Base-by-base conservation (phyloP, 495 filamentous ascomycete species). In the Hyaloscypha hepaticicola region DNA sequence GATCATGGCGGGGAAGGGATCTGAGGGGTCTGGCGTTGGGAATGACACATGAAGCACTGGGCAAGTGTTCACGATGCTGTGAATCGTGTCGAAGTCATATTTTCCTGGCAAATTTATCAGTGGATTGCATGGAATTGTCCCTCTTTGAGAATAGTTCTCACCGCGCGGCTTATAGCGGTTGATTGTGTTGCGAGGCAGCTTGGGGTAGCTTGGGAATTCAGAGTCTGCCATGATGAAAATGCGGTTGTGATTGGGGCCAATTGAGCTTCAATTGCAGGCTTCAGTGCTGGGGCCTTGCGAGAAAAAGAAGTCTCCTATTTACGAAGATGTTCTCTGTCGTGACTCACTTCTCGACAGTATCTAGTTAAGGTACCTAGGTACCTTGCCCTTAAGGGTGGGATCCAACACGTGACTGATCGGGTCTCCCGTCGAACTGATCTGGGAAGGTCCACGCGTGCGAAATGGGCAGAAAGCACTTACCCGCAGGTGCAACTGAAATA, bases 1-100 rank as follows among this genome's bases (percentile, higher is more conserved):
- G 0, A 97, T 80, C 66, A 89, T 86, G 58, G 84, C 80, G 5
- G 92, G 92, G 68, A 93, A 92, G 14, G 88, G 87, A 62, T 88
- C 85, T 0, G 82, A 79, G 7, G 78, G 78, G 24, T 82, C 77
- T 34, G 79, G 81, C 16, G 68, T 64, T 7, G 58, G 48, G 84
- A 96, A 97, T 60, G 92, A 92, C 64, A 97, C 87, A 78, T 97
- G 89, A 7, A 96, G 80, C 12, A 97, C 84, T 19, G 86, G 87
- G 21, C 84, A 84, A 11, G 80, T 78, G 76, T 96, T 94, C 75
- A 97, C 80, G 69, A 97, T 91, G 58, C 73, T 72, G 72, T 97
- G 91, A 73, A 97, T 92, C 6, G 88, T 84, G 22, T 82, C 78
- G 51, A 88, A 81, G 66, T 93, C 86, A 75, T 97, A 96, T 45